Evolutionary conservation across 202 grass and related monocot genomes (phyloP).

Genomic region (Cymbopogon flexuosus): DNA sequence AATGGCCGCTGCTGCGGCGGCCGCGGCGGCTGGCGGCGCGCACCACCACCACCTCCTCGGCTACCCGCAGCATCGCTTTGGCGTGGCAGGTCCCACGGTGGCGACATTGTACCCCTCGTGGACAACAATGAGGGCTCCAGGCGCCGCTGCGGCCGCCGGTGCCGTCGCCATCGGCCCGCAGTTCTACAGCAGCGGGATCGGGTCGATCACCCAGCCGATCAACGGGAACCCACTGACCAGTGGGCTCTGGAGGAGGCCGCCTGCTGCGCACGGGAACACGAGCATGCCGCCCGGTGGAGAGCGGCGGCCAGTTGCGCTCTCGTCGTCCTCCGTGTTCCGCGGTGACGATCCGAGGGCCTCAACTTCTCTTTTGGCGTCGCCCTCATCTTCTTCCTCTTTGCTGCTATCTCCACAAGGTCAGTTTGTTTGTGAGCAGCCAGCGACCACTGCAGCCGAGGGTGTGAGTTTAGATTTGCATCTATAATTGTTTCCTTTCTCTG

Average conservation of each 20-base stretch:
- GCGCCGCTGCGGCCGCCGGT: background rate
- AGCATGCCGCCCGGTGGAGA: conserved; percentile 28
- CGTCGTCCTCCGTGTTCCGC: conserved; percentile 27
- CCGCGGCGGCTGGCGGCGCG: conserved; percentile 36
- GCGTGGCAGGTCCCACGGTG: conserved; percentile 25
- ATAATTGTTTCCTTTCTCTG: conserved; percentile 38
- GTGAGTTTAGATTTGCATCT: conserved; percentile 99
- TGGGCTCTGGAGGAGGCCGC: conserved; percentile 51
- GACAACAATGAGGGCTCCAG: conserved; percentile 15
- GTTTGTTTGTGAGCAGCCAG: conserved; percentile 47
- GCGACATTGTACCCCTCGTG: conserved; percentile 48
- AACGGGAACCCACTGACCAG: conserved; percentile 52
- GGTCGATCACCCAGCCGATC: conserved; percentile 65
- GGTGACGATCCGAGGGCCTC: conserved; percentile 35
- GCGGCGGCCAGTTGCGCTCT: conserved; percentile 28
- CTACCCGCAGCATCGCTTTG: conserved; percentile 58
- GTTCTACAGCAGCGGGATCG: conserved; percentile 59
- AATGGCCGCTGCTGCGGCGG: conserved; percentile 46
- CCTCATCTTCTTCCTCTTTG: conserved; percentile 43
- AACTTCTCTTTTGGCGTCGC: conserved; percentile 31
- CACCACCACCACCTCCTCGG: conserved; percentile 63
- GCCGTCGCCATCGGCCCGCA: conserved; percentile 21
- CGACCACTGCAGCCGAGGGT: conserved; percentile 48
- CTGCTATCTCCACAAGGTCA: conserved; percentile 56
- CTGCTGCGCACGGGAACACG: conserved; percentile 18